phyloP scores from a whole-genome alignment of 2,329 filamentous ascomycete genomes.

The Verticillium zaregamsianum region DNA sequence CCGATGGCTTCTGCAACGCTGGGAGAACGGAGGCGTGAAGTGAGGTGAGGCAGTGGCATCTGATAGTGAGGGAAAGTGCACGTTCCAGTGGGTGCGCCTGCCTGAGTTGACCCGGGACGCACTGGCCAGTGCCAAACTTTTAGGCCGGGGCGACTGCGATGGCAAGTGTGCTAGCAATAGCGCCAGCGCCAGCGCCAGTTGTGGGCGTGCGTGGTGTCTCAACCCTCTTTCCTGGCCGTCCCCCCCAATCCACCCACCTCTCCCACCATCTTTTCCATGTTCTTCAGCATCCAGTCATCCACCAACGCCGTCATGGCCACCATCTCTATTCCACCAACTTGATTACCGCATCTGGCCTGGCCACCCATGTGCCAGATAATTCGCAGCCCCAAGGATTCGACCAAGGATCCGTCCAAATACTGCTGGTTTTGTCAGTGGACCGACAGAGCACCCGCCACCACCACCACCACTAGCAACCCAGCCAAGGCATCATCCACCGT shows the following conservation, averaged over 20 bases:
- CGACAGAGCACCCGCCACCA: not conserved
- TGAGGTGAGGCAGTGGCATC: not conserved
- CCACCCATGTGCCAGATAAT: not conserved
- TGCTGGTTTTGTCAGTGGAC: not conserved
- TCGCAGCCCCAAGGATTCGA: not conserved
- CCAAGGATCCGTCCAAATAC: not conserved
- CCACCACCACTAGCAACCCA: not conserved
- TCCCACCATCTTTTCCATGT: not conserved
- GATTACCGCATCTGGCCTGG: not conserved
- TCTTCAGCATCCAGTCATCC: not conserved
- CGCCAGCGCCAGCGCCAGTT: not conserved
- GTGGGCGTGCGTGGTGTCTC: not conserved
- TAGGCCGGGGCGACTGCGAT: not conserved
- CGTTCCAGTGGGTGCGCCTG: not conserved
- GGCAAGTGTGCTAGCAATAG: not conserved
- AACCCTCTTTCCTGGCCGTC: not conserved
- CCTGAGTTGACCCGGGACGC: not conserved
- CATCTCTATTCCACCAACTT: not conserved
- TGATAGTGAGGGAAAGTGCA: not conserved
- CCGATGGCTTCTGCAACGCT: not conserved
- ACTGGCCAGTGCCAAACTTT: not conserved
- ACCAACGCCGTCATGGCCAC: not conserved
- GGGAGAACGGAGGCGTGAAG: not conserved
- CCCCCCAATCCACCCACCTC: not conserved
- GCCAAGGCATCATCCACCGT: not conserved